Evolutionary conservation across 2,329 filamentous ascomycete genomes (phyloP), one percentile per base, ranked within the genome.

Genomic region (Fusarium sp.): DNA sequence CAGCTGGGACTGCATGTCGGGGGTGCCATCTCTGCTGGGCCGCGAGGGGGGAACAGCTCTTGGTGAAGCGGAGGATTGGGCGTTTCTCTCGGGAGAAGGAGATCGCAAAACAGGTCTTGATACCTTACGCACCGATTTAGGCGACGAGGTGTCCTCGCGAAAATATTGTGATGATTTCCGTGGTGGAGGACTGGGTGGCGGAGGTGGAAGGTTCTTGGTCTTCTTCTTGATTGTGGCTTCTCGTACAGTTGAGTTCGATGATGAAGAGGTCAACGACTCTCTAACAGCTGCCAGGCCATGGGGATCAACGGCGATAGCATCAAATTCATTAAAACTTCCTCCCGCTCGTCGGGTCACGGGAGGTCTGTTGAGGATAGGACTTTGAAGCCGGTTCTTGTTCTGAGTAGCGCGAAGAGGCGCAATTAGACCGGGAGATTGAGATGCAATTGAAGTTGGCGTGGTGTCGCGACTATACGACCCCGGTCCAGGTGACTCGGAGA

Each of bases 371-470:
- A 84, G 77, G 46, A 83, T 80, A 45, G 85, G 87, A 72, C 87
- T 90, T 54, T 79, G 79, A 75, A 88, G 86, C 69, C 83, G 83
- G 58, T 77, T 74, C 70, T 84, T 83, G n/a, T 81, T 76, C 48
- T 80, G 78, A 25, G 77, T 83, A 69, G 75, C 82, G 63, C 79
- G 82, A 63, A 76, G 81, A 53, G 79, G 86, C 63, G 73, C 84
- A 75, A 87, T 78, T 6, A 90, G 77, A 5, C 87, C 85, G 5
- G 91, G 90, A 17, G 91, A 94, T 71, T 91, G 90, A 2, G 91
- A 94, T 10, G 89, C 91, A 66, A 91, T 89, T 11, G 91, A 94
- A 6, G 91, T 93, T 9, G 91, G 91, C 5, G 91, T 94, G 1
- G 91, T 93, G 60, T 91, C 90, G 65, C 91, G 85, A 74, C 91